phyloP scores from a whole-genome alignment of 495 filamentous ascomycete genomes.

The Acidomyces sp. region DNA sequence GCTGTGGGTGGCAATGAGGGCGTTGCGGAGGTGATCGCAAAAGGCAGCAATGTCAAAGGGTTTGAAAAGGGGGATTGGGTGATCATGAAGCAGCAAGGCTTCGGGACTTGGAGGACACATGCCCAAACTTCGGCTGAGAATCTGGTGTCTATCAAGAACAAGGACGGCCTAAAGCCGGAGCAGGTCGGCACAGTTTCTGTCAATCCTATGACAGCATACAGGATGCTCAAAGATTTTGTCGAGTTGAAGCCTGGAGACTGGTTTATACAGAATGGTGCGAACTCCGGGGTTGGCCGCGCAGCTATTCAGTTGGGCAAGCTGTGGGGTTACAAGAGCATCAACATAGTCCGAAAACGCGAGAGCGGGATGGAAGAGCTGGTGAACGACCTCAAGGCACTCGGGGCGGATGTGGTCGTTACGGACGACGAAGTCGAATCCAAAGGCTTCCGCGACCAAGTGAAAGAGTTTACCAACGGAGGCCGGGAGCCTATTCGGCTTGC shows the following conservation, averaged over 20 bases:
- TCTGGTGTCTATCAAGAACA: slow-evolving; percentile 54
- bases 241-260: slow-evolving; percentile 59
- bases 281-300: slow-evolving; percentile 76
- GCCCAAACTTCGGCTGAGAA: slow-evolving; percentile 47
- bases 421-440: slow-evolving; percentile 60
- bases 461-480: slow-evolving; percentile 55
- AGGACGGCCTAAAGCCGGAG: slow-evolving; percentile 49
- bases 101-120: slow-evolving; percentile 91
- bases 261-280: slow-evolving; percentile 95
- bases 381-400: slow-evolving; percentile 53
- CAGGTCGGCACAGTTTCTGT: slow-evolving; percentile 79
- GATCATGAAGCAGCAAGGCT: slow-evolving; percentile 63
- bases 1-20: slow-evolving; percentile 84
- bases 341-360: slow-evolving; percentile 61
- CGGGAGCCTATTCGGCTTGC: slow-evolving; percentile 58
- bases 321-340: slow-evolving; percentile 81
- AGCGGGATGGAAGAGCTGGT: slow-evolving; percentile 55
- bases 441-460: slow-evolving; percentile 48
- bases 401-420: slow-evolving; percentile 69
- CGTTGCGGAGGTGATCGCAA: slow-evolving; percentile 66
- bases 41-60: slow-evolving; percentile 43
- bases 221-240: slow-evolving; percentile 79
- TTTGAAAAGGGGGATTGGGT: slow-evolving; percentile 75
- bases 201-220: slow-evolving; percentile 85
- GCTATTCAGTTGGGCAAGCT: slow-evolving; percentile 70